Base-by-base conservation (phyloP, 257 asterid genomes). In the Ligustrum vulgare region DNA sequence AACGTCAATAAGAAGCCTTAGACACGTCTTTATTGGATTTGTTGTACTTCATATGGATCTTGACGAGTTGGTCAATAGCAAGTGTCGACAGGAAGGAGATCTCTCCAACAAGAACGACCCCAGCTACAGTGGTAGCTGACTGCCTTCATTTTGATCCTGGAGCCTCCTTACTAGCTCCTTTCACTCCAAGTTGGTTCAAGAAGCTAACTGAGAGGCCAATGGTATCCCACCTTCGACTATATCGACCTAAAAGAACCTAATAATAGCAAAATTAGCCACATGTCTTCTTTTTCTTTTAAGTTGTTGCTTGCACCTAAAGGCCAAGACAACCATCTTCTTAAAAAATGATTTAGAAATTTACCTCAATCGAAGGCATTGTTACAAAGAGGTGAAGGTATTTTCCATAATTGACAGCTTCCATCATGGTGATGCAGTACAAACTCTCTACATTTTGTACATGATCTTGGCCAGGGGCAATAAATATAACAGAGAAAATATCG, bases 341-440 rank as follows among this genome's bases (percentile, higher is more conserved):
- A 2, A 41, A 41, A 15, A 41, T 11, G 49, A 41, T 41, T 41
- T 15, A 41, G 49, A 41, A 41, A 41, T 11, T 18, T 35, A 34
- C 37, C 41, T 67, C 41, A 67, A 31, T 36, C 8, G 12, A 33
- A 67, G 41, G 28, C 71, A 18, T 67, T 8, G 25, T 67, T 3
- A 67, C 49, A 67, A 49, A 67, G 71, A 67, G 6, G 43, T 67
- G 71, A 67, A 34, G 71, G 47, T 67, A 47, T 25, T 67, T 67
- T 34, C 43, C 43, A 16, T 34, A 47, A 34, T 67, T 67, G 20
- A 67, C 71, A 34, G 43, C 71, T 28, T 67, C 43, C 71, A 67
- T 28, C 43, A 72, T 72, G 23, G 77, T 72, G 31, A 56, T 72
- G 45, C 69, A 72, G 54, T 72, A 58, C 60, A 56, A 72, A 63